Evolutionary conservation across 2,329 filamentous ascomycete species (phyloP), one percentile per base, ranked within the genome.

Genomic region (Colletotrichum destructivum): DNA sequence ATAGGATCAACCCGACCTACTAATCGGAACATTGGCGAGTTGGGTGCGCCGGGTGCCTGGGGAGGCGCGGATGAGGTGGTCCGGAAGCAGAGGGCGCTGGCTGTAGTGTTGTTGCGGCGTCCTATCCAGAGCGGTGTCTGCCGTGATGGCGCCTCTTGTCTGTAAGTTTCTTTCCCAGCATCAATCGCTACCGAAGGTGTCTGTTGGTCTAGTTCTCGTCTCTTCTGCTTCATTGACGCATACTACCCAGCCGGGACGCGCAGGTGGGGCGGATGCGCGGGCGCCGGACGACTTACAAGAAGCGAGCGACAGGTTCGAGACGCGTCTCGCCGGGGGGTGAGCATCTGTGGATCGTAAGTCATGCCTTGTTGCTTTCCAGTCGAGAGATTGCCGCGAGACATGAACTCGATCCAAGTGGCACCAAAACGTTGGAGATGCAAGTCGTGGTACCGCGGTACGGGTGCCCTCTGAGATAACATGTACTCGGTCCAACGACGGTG

Each of bases 261-360:
- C n/a, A 40, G 13, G 68, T 59, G 57, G 69, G 64, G 64, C 57
- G 52, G 64, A 40, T 64, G 38, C 64, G 42, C 68, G 64, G 68
- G 52, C 64, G 65, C 59, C 70, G 66, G 61, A 47, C 26, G 65
- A 60, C 54, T 42, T 55, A 65, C 60, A 47, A 38, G 35, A 70
- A 61, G 66, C 40, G 52, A 65, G 40, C 40, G 38, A 60, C 61
- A 68, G 52, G 65, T 72, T 72, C 66, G 70, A 71, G 66, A 72
- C 66, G 70, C 66, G 61, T 71, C 70, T 72, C 61, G 70, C 67
- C 55, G 66, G 65, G 23, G 66, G 65, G 23, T 21, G 16, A 9
- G 61, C 66, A 55, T 31, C 21, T 26, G 47, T 46, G 31, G 31
- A 35, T 35, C 31, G 8, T 35, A 35, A 52, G 66, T 57, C 47